These are phyloP conservation scores for Guyanaporus albipodus DNA, from an alignment of 768 basidiomycete species.

Conservation along the genomic window DNA sequence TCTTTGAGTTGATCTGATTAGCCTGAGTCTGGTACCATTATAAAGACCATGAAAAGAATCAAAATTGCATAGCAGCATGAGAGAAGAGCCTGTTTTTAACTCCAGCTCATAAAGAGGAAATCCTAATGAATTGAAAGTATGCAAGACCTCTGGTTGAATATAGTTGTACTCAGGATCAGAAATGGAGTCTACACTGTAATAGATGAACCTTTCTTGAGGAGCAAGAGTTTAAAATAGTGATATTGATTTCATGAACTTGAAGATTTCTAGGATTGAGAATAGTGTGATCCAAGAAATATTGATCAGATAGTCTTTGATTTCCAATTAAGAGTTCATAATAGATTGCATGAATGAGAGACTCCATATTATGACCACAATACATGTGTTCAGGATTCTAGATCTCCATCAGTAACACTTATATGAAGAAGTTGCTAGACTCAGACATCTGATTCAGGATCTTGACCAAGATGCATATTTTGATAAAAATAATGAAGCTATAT, in stretches of 20 bases:
- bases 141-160: not conserved
- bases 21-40: not conserved
- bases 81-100: not conserved
- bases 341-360: not conserved
- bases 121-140: not conserved
- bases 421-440: conserved; percentile 38
- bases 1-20: not conserved
- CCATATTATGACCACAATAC: not conserved
- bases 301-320: not conserved
- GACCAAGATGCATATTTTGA: conserved; percentile 41
- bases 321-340: not conserved
- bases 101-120: not conserved
- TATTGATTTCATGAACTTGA: not conserved
- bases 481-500: conserved; percentile 33
- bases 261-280: not conserved
- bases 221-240: not conserved
- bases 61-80: not conserved
- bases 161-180: not conserved
- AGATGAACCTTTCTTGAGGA: not conserved
- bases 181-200: not conserved
- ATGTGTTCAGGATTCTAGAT: not conserved
- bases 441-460: conserved; percentile 19
- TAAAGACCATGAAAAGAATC: not conserved
- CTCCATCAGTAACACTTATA: not conserved
- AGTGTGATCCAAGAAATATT: not conserved